Conservation (phyloP, 2,329 filamentous ascomycete species). For the Aspergillus ustus region DNA sequence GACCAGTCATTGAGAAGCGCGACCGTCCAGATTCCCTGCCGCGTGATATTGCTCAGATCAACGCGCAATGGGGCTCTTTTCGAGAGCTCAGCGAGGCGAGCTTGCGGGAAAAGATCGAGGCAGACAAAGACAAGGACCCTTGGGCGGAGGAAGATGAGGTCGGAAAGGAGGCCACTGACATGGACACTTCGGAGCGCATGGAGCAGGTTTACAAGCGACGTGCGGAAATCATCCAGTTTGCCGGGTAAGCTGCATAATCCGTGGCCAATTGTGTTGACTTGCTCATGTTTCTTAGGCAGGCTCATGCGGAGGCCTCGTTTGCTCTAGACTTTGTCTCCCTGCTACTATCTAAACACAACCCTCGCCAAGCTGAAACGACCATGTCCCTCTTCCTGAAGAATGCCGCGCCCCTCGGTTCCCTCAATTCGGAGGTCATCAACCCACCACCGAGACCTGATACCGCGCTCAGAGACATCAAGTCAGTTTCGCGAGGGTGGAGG, state of each 20-base stretch:
- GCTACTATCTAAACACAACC: slow-evolving; percentile 79
- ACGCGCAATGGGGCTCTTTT: slow-evolving; percentile 79
- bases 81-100: slow-evolving; percentile 76
- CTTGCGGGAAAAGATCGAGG: slow-evolving; percentile 69
- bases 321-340: slow-evolving; percentile 83
- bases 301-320: slow-evolving; percentile 59
- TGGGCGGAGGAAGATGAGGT: slow-evolving; percentile 53
- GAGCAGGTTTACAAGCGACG: slow-evolving; percentile 50
- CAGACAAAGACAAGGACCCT: slow-evolving; percentile 53
- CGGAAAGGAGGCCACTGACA: slow-evolving; percentile 31
- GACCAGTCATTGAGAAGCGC: slow-evolving; percentile 54
- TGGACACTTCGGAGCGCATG: slow-evolving; percentile 44
- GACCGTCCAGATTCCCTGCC: slow-evolving; percentile 65
- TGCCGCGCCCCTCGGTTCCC: slow-evolving; percentile 72
- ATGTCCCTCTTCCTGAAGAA: slow-evolving; percentile 74
- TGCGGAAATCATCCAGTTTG: slow-evolving; percentile 50
- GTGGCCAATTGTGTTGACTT: not conserved
- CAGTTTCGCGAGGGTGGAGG: slow-evolving; percentile 71
- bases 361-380: slow-evolving; percentile 69
- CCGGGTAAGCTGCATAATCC: slow-evolving; percentile 37
- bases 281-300: slow-evolving; percentile 38
- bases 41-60: slow-evolving; percentile 78
- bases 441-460: slow-evolving; percentile 63
- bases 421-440: slow-evolving; percentile 70
- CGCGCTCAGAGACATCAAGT: slow-evolving; percentile 57